These are phyloP conservation scores for Flaveria floridana DNA, from an alignment of 140 eudicot genomes.

Conservation along the genomic window DNA sequence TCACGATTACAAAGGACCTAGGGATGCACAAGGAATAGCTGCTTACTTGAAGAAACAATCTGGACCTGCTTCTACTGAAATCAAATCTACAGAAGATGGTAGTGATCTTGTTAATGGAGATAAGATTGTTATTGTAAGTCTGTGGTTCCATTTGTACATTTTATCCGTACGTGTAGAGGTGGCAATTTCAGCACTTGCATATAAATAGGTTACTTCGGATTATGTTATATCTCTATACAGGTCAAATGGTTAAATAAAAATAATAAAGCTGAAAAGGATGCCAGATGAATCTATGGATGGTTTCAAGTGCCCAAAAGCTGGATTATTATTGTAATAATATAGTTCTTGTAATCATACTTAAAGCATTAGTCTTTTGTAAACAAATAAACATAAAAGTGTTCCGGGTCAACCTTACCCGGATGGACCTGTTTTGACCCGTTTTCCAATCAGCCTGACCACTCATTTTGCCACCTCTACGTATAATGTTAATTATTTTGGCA, in stretches of 20 bases:
- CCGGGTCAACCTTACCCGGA: background rate
- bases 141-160: background rate
- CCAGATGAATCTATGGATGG: background rate
- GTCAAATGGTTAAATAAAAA: background rate
- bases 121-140: slow-evolving; percentile 70
- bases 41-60: slow-evolving; percentile 60
- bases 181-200: background rate
- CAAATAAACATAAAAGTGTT: background rate
- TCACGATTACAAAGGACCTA: slow-evolving; percentile 78
- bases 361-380: background rate
- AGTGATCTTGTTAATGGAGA: slow-evolving; percentile 45
- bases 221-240: slow-evolving; percentile 1
- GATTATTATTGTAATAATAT: background rate
- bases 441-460: background rate
- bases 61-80: slow-evolving; percentile 75
- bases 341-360: background rate
- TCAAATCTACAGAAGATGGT: slow-evolving; percentile 68
- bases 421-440: background rate
- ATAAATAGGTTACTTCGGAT: background rate
- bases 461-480: background rate
- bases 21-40: slow-evolving; percentile 77
- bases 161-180: background rate
- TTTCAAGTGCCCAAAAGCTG: background rate
- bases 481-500: background rate
- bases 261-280: background rate